A percentile compares a stretch with the other conserved stretches of the same genome.
These are phyloP conservation scores for Potentilla sterilis DNA, from an alignment of 306 rosid species.

Conservation along the genomic window DNA sequence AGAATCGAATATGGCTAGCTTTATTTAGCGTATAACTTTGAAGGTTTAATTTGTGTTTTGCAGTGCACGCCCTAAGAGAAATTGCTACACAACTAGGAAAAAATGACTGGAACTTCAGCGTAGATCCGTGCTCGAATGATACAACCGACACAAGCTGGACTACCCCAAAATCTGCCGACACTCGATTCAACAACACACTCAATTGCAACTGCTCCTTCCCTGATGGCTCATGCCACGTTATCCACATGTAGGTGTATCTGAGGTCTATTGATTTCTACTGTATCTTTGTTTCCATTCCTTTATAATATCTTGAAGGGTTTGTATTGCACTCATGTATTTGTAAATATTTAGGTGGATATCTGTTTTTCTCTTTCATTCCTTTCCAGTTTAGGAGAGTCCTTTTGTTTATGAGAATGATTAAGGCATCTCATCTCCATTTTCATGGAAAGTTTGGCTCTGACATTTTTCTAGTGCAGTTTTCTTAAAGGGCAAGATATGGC, in stretches of 20 bases:
- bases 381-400: neutral
- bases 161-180: neutral
- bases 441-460: neutral
- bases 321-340: no score
- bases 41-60: neutral
- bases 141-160: neutral
- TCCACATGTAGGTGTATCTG: neutral
- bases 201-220: conserved; percentile 14
- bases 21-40: no score
- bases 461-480: neutral
- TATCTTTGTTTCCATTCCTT: neutral
- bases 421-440: neutral
- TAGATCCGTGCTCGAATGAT: conserved; percentile 23
- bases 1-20: no score
- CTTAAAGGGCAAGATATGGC: conserved; percentile 16
- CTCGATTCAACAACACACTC: conserved; percentile 18
- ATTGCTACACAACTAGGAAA: conserved; percentile 12
- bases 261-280: neutral
- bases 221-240: conserved; percentile 16
- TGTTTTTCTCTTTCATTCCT: neutral
- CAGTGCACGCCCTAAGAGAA: conserved; percentile 21
- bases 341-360: no score
- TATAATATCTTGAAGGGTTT: no score
- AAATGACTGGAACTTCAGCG: conserved; percentile 18
- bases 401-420: neutral